Evolutionary conservation across 2,329 filamentous ascomycete genomes (phyloP).

Genomic region (Aspergillus aculeatus): DNA sequence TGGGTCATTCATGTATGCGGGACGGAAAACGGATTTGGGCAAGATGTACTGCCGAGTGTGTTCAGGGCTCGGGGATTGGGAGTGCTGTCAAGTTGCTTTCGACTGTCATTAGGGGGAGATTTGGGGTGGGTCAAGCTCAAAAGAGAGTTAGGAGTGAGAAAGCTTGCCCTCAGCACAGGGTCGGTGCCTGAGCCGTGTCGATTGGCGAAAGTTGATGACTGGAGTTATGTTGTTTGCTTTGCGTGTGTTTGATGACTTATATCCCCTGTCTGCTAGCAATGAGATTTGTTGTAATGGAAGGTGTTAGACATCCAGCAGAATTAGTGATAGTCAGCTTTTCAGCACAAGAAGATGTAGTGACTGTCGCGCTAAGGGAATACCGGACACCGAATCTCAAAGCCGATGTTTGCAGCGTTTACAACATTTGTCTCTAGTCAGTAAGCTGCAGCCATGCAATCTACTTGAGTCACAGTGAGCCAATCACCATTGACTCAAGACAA

Average conservation of each 20-base stretch:
- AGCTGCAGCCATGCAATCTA: not conserved
- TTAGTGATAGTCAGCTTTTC: too few species aligned
- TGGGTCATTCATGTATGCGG: not conserved
- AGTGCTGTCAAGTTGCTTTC: conserved; percentile 1
- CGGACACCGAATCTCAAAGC: too few species aligned
- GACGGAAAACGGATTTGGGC: conserved; percentile 1
- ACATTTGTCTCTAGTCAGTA: not conserved
- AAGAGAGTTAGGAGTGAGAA: not conserved
- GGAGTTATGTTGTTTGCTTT: too few species aligned
- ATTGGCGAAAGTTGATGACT: too few species aligned
- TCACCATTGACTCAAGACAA: not conserved
- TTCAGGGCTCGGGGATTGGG: not conserved
- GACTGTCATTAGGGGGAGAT: not conserved
- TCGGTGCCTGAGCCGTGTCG: too few species aligned
- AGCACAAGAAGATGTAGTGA: too few species aligned
- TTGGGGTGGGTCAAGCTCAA: not conserved
- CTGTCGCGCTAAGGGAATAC: too few species aligned
- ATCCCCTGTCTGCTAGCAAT: too few species aligned
- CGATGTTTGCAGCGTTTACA: not conserved
- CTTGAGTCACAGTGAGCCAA: not conserved
- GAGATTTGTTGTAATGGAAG: too few species aligned
- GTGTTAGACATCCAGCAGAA: too few species aligned
- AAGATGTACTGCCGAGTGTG: not conserved
- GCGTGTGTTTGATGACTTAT: too few species aligned
- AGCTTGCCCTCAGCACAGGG: too few species aligned